These are phyloP conservation scores for Verticillium klebahnii DNA, from an alignment of 2,329 filamentous ascomycete genomes.

Conservation along the genomic window DNA sequence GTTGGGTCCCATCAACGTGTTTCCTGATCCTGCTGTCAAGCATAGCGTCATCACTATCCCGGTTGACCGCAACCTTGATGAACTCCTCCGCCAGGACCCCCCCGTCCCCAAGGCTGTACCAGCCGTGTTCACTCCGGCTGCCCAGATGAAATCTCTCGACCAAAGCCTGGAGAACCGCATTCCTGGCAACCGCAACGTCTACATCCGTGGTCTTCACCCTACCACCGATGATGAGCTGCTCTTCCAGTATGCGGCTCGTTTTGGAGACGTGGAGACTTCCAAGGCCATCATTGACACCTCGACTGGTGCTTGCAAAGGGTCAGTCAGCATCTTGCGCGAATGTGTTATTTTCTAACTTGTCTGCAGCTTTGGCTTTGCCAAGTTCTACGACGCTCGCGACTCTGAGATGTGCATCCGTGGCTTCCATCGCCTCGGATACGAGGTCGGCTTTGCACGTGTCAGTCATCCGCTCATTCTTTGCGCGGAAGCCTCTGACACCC, in stretches of 20 bases:
- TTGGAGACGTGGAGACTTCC: conserved; percentile 91
- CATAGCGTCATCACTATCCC: conserved; percentile 25
- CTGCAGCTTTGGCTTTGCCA: conserved; percentile 89
- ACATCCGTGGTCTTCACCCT: conserved; percentile 92
- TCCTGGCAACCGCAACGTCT: conserved; percentile 91
- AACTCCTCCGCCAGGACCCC: conserved; percentile 70
- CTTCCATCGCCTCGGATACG: conserved; percentile 91
- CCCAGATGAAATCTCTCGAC: conserved; percentile 83
- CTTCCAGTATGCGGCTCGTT: conserved; percentile 75
- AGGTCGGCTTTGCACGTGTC: conserved; percentile 94
- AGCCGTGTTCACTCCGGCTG: conserved; percentile 79
- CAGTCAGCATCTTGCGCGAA: conserved; percentile 24
- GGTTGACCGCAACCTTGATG: conserved; percentile 52
- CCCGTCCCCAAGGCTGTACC: conserved; percentile 83
- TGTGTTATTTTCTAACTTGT: conserved; percentile 20
- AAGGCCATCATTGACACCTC: conserved; percentile 97
- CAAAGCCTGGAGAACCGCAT: conserved; percentile 92
- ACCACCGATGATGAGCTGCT: conserved; percentile 93
- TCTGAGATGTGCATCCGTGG: conserved; percentile 95
- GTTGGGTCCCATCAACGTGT: conserved; percentile 35
- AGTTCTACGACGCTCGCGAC: conserved; percentile 81
- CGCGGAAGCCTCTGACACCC: conserved; percentile 19
- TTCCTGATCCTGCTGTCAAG: conserved; percentile 38
- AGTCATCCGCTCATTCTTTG: conserved; percentile 21
- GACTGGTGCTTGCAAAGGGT: conserved; percentile 96